Evolutionary conservation across 768 basidiomycete genomes (phyloP).

Genomic region (Agrocybe pediades): DNA sequence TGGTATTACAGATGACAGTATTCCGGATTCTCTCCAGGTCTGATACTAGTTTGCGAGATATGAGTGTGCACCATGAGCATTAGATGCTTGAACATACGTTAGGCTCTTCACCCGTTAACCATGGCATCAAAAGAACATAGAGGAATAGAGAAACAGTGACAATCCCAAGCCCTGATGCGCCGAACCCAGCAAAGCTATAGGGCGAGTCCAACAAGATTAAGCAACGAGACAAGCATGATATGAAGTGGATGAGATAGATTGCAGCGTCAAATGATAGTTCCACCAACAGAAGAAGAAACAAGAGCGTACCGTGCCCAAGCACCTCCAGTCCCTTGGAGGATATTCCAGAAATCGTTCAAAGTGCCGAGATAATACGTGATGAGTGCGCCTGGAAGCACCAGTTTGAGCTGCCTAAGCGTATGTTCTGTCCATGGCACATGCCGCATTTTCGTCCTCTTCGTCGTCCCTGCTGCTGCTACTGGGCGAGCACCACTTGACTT

Average conservation of each 20-base stretch:
- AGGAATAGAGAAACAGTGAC: conserved; percentile 72
- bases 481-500: background rate
- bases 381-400: conserved; percentile 69
- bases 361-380: conserved; percentile 67
- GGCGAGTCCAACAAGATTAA: background rate
- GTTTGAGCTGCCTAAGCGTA: conserved; percentile 70
- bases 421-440: conserved; percentile 41
- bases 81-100: conserved; percentile 49
- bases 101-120: conserved; percentile 66
- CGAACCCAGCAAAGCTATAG: conserved; percentile 52
- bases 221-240: background rate
- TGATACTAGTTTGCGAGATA: conserved; percentile 50
- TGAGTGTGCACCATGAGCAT: background rate
- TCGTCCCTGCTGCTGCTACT: conserved; percentile 1
- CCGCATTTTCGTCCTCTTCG: conserved; percentile 14
- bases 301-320: conserved; percentile 58
- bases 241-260: conserved; percentile 8
- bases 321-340: conserved; percentile 38
- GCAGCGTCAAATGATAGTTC: background rate
- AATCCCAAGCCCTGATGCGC: conserved; percentile 54
- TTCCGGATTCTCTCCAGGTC: conserved; percentile 71
- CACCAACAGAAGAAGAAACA: background rate
- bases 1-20: conserved; percentile 70
- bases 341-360: conserved; percentile 46
- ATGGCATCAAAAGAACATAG: conserved; percentile 69